Percentiles rank a stretch among this genome's conserved stretches.
Evolutionary conservation across 2,329 filamentous ascomycete genomes (phyloP).

Genomic region (Aureobasidium leucospermi): DNA sequence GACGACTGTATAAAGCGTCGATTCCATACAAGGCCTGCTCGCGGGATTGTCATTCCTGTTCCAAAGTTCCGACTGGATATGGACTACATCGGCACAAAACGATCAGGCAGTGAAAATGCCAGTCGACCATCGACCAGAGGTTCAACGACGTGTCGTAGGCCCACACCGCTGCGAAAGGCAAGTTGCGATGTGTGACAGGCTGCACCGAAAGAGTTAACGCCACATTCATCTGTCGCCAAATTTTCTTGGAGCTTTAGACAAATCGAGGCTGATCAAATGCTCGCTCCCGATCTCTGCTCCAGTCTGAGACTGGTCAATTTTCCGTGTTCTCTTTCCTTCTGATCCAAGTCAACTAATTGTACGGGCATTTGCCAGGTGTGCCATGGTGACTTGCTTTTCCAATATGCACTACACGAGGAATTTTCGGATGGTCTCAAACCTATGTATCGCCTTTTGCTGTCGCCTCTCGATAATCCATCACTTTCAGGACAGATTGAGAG

Average conservation of each 20-base stretch:
- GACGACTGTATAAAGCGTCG: conserved; percentile 83
- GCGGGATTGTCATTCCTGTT: conserved; percentile 46
- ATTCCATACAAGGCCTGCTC: conserved; percentile 55
- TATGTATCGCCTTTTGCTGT: neutral
- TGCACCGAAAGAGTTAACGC: neutral
- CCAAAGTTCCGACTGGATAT: conserved; percentile 49
- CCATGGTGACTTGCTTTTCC: neutral
- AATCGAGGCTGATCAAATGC: neutral
- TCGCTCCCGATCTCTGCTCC: neutral
- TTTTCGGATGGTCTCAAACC: neutral
- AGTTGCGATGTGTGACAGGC: conserved; percentile 1
- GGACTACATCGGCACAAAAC: conserved; percentile 56
- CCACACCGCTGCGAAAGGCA: conserved; percentile 14
- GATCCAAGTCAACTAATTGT: neutral
- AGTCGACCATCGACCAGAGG: conserved; percentile 35
- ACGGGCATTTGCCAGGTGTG: neutral
- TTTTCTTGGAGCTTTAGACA: neutral
- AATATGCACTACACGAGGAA: neutral
- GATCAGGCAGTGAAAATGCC: conserved; percentile 58
- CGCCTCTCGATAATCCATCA: neutral
- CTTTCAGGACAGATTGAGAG: neutral
- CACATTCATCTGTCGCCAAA: neutral
- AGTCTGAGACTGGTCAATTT: no score
- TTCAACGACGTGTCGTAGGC: conserved; percentile 1
- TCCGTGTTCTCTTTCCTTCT: neutral